Percentiles rank a stretch among this genome's conserved stretches.
Evolutionary conservation across 257 asterid species (phyloP).

Genomic region (Nicotiana paniculata): DNA sequence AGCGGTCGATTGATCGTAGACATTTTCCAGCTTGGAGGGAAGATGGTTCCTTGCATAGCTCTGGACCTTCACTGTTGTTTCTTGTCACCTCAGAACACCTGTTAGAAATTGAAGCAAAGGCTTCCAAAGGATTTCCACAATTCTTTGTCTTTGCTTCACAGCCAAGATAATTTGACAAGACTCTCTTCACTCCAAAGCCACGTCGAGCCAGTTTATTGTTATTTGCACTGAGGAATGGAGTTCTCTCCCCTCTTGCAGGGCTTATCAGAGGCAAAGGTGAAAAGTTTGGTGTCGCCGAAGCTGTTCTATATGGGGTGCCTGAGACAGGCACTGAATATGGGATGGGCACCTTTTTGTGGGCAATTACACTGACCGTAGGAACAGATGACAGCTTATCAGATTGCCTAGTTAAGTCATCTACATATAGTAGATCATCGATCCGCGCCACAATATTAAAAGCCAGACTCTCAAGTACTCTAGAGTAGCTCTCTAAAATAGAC

Average conservation of each 20-base stretch:
- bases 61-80: slow-evolving; percentile 6
- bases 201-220: slow-evolving; percentile 48
- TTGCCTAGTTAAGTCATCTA: slow-evolving; percentile 62
- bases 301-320: slow-evolving; percentile 58
- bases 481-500: slow-evolving; percentile 92
- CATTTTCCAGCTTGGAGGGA: slow-evolving; percentile 16
- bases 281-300: slow-evolving; percentile 50
- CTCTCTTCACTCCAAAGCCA: slow-evolving; percentile 74
- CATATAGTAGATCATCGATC: slow-evolving; percentile 74
- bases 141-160: slow-evolving; percentile 47
- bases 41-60: slow-evolving; percentile 9
- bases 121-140: slow-evolving; percentile 26
- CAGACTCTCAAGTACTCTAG: slow-evolving; percentile 89
- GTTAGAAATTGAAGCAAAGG: slow-evolving; percentile 29
- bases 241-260: slow-evolving; percentile 59
- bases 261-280: slow-evolving; percentile 47
- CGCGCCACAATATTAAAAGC: slow-evolving; percentile 79
- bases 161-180: slow-evolving; percentile 59
- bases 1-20: slow-evolving; percentile 4
- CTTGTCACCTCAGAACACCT: slow-evolving; percentile 18
- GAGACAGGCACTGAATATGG: slow-evolving; percentile 54
- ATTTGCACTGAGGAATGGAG: slow-evolving; percentile 37
- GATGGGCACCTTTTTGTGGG: slow-evolving; percentile 44
- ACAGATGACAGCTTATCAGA: slow-evolving; percentile 43
- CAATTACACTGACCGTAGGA: slow-evolving; percentile 24